These are phyloP conservation scores for Delphinella strobiligena DNA, from an alignment of 2,329 filamentous ascomycete genomes.

Conservation along the genomic window DNA sequence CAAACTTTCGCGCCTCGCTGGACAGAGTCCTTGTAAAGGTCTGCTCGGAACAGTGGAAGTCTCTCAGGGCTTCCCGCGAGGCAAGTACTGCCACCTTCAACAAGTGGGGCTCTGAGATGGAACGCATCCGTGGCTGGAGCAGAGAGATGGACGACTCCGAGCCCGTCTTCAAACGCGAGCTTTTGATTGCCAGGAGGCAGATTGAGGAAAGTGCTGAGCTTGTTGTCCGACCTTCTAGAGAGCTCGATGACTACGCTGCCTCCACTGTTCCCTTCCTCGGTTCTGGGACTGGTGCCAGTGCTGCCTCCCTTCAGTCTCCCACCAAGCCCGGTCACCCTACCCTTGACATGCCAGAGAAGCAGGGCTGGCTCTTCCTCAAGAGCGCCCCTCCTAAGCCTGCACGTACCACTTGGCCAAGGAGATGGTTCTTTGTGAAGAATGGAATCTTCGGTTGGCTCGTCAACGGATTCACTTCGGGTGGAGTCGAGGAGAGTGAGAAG, in stretches of 20 bases:
- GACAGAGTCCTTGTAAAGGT: constrained; percentile 79
- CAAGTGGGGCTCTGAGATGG: constrained; percentile 69
- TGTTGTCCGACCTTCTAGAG: constrained; percentile 67
- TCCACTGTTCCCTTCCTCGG: constrained; percentile 84
- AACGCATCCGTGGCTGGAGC: constrained; percentile 83
- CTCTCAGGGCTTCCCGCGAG: constrained; percentile 64
- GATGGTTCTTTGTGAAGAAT: constrained; percentile 93
- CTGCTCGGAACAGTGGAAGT: constrained; percentile 77
- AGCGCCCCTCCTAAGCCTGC: constrained; percentile 78
- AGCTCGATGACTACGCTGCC: constrained; percentile 82
- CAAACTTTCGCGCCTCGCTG: constrained; percentile 70
- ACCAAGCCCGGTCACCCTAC: constrained; percentile 34
- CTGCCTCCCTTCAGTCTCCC: constrained; percentile 18
- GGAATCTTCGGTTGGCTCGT: constrained; percentile 94
- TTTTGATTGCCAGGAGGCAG: constrained; percentile 65
- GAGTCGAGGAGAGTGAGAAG: constrained; percentile 90
- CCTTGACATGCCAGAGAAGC: constrained; percentile 53
- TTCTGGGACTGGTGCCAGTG: constrained; percentile 41
- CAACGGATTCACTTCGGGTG: constrained; percentile 64
- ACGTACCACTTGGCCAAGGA: constrained; percentile 74
- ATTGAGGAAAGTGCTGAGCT: constrained; percentile 67
- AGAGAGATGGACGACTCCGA: constrained; percentile 91
- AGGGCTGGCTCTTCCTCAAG: constrained; percentile 84
- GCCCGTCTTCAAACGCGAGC: constrained; percentile 66
- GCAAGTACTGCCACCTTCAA: constrained; percentile 48